phyloP scores from a whole-genome alignment of 495 filamentous ascomycete species.

The Penicillium pancosmium region DNA sequence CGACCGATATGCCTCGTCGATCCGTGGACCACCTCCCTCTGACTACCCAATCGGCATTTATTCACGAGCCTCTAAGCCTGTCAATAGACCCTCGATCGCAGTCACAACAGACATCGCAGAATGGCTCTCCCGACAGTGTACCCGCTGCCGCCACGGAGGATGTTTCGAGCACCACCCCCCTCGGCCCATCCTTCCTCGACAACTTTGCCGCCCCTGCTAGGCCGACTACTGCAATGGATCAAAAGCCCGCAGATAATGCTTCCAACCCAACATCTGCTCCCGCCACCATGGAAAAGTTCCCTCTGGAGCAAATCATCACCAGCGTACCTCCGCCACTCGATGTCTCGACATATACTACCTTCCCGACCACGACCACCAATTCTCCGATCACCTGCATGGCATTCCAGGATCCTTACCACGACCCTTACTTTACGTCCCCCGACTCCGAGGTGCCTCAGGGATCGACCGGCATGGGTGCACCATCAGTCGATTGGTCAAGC shows the following conservation, averaged over 20 bases:
- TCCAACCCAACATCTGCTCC: constrained; percentile 29
- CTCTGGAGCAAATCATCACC: constrained; percentile 43
- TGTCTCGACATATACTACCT: constrained; percentile 39
- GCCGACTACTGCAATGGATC: constrained; percentile 44
- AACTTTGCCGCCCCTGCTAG: constrained; percentile 51
- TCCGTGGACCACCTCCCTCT: constrained; percentile 71
- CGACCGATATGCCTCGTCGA: constrained; percentile 58
- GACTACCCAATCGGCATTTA: constrained; percentile 41
- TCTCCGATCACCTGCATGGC: constrained; percentile 47
- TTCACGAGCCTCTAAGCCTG: constrained; percentile 35
- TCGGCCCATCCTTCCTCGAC: constrained; percentile 63
- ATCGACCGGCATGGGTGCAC: constrained; percentile 64
- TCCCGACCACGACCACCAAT: constrained; percentile 37
- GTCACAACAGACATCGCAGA: constrained; percentile 56
- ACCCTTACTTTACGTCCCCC: constrained; percentile 48
- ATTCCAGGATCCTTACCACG: constrained; percentile 47
- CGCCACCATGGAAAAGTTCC: constrained; percentile 36
- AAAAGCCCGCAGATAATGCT: constrained; percentile 22
- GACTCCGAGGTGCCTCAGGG: constrained; percentile 68
- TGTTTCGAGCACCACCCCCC: constrained; percentile 56
- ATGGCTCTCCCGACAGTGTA: constrained; percentile 68
- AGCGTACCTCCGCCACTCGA: constrained; percentile 42
- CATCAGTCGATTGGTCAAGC: constrained; percentile 74
- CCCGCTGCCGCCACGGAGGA: constrained; percentile 58
- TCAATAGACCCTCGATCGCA: constrained; percentile 23